Base-by-base conservation (phyloP, 768 basidiomycete species). In the Leccinellum luteum region DNA sequence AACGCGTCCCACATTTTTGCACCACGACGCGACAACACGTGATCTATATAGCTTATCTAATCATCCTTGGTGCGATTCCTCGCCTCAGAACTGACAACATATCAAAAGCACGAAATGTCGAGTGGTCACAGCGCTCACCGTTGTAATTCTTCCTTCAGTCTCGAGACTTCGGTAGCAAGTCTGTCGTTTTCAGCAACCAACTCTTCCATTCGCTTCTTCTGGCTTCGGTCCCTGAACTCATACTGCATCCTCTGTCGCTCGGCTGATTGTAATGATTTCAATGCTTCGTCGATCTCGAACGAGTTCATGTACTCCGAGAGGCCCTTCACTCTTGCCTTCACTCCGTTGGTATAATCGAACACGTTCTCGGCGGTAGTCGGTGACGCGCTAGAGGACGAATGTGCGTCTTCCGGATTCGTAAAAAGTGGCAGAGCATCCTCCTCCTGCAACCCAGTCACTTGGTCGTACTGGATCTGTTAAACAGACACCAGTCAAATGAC, bases 21-120 rank as follows among this genome's bases (percentile, higher is more conserved):
- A 65, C 61, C 66, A 65, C 61, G 69, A 73, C 67, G 54, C 52
- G 67, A 61, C 57, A 28, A 19, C 68, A 69, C 68, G 68, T 69
- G 68, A 57, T 1, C 50, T 2, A 67, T 13, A 41, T 1, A 49
- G 60, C 58, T 69, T 69, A 69, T 64, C 62, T 69, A 69, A 69
- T 31, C 9, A 28, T 63, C 61, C 61, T 52, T 60, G 35, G 12
- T 17, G 15, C 55, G 53, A 9, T 19, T 58, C 54, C 34, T 53
- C 8, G 41, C 53, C 58, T 63, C 48, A 19, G 52, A 59, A 2
- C 64, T 62, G 34, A 34, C 21, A 25, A 3, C 3, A 10, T n/a
- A 32, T 5, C 28, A 28, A 28, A 28, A 14, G 7, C 15, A 7
- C 27, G 8, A 35, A 21, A 59, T 6, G 3, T 4, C 27, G 4